A percentile compares a stretch with the other conserved stretches of the same genome.
Conservation (phyloP, 73 alveolate species). For the Symbiodinium natans region DNA sequence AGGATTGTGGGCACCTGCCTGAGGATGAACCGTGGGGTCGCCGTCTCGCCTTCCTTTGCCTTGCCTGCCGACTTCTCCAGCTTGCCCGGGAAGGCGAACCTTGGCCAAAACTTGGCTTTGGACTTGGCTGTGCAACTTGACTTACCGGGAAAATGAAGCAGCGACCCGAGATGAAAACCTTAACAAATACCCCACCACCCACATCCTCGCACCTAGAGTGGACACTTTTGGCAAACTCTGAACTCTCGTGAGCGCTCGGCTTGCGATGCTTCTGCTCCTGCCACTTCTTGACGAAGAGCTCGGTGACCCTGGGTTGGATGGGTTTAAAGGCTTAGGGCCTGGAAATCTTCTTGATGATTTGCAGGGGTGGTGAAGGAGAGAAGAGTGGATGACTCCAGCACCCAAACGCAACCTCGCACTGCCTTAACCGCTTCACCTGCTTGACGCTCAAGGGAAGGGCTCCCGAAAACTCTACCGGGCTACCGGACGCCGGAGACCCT, state of each 20-base stretch:
- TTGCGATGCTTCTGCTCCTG: constrained; percentile 49
- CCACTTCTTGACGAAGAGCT: constrained; percentile 87
- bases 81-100: constrained; percentile 76
- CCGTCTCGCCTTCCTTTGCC: background rate
- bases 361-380: too few relatives aligned
- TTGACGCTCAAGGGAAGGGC: too few relatives aligned
- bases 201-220: background rate
- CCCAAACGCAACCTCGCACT: too few relatives aligned
- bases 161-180: too few relatives aligned
- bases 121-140: background rate
- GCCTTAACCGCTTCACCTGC: too few relatives aligned
- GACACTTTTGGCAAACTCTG: background rate
- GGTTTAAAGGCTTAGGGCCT: too few relatives aligned
- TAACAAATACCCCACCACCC: background rate
- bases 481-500: too few relatives aligned
- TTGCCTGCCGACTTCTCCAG: background rate
- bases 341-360: too few relatives aligned
- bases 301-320: constrained; percentile 42
- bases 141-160: too few relatives aligned
- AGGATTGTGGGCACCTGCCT: constrained; percentile 51
- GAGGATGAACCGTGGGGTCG: constrained; percentile 36
- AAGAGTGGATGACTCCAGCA: too few relatives aligned
- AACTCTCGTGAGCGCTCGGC: background rate
- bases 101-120: background rate
- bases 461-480: too few relatives aligned